Base-by-base conservation (phyloP, 2,329 filamentous ascomycete species). In the Aspergillus ochraceoroseus region DNA sequence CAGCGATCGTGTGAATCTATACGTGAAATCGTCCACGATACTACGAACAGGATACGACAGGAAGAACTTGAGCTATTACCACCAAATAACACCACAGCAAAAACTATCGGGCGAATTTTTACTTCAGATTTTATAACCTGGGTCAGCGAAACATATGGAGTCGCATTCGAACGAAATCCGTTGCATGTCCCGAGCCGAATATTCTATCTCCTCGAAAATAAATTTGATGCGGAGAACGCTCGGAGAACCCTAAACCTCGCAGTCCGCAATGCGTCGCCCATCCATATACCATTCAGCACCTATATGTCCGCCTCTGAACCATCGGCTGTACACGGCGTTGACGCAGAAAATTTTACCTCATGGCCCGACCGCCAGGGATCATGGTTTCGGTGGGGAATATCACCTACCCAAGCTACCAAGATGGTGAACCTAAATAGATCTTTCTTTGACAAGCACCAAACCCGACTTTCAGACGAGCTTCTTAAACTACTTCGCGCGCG, bases 351-450 rank as follows among this genome's bases (percentile, higher is more conserved):
- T 17, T 54, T 47, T 38, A 45, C 54, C 7, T 52, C 59, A 7
- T 64, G 59, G 53, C 48, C 59, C 30, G 55, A 67, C 33, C 52
- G 56, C 15, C 48, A 56, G 32, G 58, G 56, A 15, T 29, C 50
- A 20, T 68, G 65, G 65, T 57, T 65, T 44, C 56, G 66, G 41
- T 68, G 65, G 66, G 54, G 54, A 23, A 56, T 58, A 42, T 49
- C 57, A 6, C 49, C 56, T 11, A 41, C 48, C 11, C 52, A 58
- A 35, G 29, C 47, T 12, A 41, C 41, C n/a, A 51, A 48, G 20
- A 41, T 45, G 27, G 49, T 46, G 26, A 32, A 33, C 1, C 37
- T 47, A 2, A 36, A 52, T 25, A 49, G 52, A 9, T 55, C 54
- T 1, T 51, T 60, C 11, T 62, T 63, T 18, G 49, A 61, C 26